Conservation (phyloP, 768 basidiomycete species). For the Suillus weaverae region DNA sequence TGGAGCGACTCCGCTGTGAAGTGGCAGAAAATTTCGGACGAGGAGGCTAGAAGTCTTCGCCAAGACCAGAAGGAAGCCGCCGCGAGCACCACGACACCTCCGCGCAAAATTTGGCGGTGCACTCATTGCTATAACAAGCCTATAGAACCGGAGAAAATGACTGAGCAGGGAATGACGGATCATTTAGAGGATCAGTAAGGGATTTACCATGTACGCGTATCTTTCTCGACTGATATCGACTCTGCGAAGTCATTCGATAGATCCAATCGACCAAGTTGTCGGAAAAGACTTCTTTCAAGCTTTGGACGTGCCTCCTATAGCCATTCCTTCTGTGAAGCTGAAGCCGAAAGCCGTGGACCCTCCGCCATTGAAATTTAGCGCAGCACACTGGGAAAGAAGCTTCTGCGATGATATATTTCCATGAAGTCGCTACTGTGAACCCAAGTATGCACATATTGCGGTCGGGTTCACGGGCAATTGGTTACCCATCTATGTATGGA, state of each 20-base stretch:
- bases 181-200: conserved; percentile 2
- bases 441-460: neutral
- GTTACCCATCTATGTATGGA: neutral
- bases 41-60: neutral
- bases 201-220: neutral
- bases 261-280: neutral
- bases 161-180: neutral
- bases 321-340: neutral
- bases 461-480: neutral
- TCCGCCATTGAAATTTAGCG: neutral
- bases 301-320: neutral
- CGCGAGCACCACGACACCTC: neutral
- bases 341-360: neutral
- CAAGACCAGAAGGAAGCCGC: neutral
- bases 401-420: neutral
- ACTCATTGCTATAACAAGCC: neutral
- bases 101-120: neutral
- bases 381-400: neutral
- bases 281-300: neutral
- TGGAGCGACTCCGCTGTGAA: neutral
- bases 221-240: neutral
- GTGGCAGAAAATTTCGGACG: conserved; percentile 1
- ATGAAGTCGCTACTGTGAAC: neutral
- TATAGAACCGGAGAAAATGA: neutral
- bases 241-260: neutral